Evolutionary conservation across 805 yeast species (phyloP).

Genomic region (Komagataella kurtzmanii): DNA sequence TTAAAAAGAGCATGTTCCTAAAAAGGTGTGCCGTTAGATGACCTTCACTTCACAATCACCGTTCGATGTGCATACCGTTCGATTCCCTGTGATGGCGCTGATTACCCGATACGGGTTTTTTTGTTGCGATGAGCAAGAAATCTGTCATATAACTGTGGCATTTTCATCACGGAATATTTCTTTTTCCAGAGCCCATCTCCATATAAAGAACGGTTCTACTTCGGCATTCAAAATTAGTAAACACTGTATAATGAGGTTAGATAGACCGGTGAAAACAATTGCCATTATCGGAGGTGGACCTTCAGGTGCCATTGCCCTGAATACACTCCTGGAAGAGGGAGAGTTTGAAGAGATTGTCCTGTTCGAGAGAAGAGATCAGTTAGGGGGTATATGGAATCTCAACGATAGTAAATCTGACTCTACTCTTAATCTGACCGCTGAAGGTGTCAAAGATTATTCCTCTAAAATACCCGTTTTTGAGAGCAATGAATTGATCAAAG

Average conservation of each 20-base stretch:
- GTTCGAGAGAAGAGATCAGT: constrained; percentile 23
- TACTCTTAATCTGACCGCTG: constrained; percentile 6
- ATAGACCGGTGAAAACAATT: constrained; percentile 10
- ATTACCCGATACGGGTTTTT: neutral
- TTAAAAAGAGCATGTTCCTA: neutral
- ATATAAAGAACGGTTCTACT: neutral
- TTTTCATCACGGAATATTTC: neutral
- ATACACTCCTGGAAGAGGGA: constrained; percentile 21
- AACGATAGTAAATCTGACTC: constrained; percentile 14
- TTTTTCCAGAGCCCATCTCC: neutral
- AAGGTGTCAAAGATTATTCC: constrained; percentile 12
- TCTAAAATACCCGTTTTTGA: constrained; percentile 15
- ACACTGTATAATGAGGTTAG: neutral
- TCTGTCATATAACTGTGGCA: neutral
- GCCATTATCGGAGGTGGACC: constrained; percentile 43
- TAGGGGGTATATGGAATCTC: constrained; percentile 31
- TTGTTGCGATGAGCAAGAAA: neutral
- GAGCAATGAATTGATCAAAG: constrained; percentile 15
- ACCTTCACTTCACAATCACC: neutral
- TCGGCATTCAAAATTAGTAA: neutral
- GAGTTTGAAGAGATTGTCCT: constrained; percentile 19
- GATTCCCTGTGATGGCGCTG: neutral
- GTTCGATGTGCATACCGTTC: neutral
- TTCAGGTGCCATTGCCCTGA: constrained; percentile 29
- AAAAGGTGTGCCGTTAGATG: neutral